These are phyloP conservation scores for Lagenidium giganteum DNA, from an alignment of 352 stramenopile species.

Conservation along the genomic window DNA sequence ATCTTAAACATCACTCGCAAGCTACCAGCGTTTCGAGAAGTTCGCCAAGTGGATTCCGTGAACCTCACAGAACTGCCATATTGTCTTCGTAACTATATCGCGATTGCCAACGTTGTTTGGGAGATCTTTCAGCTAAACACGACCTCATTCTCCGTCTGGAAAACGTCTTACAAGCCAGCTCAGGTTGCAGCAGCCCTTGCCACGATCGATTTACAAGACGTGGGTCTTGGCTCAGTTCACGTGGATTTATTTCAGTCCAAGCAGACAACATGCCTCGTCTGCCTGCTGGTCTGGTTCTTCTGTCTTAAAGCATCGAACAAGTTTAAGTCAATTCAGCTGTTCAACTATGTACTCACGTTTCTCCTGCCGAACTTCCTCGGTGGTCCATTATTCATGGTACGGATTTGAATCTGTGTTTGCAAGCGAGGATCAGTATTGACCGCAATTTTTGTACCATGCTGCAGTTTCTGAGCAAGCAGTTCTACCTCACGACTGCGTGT, in stretches of 20 bases:
- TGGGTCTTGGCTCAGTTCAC: slow-evolving; percentile 17
- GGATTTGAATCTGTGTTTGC: too few relatives aligned
- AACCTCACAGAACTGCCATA: slow-evolving; percentile 27
- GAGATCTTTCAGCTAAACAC: slow-evolving; percentile 33
- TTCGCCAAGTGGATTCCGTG: slow-evolving; percentile 23
- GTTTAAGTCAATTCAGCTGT: slow-evolving; percentile 27
- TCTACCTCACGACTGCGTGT: slow-evolving; percentile 23
- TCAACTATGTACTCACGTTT: slow-evolving; percentile 35
- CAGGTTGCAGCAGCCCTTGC: slow-evolving; percentile 21
- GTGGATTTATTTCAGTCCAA: slow-evolving; percentile 21
- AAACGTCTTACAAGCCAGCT: slow-evolving; percentile 24
- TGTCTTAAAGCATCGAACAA: slow-evolving; percentile 39
- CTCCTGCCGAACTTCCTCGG: slow-evolving; percentile 23
- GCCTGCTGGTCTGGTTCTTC: slow-evolving; percentile 25
- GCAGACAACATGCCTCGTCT: slow-evolving; percentile 17
- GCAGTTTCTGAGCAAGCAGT: slow-evolving; percentile 31
- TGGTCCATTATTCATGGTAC: slow-evolving; percentile 27
- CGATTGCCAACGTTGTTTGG: slow-evolving; percentile 27
- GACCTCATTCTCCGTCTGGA: slow-evolving; percentile 31
- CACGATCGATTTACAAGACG: slow-evolving; percentile 24
- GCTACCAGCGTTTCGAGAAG: slow-evolving; percentile 27
- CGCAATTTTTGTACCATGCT: neutral
- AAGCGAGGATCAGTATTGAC: too few relatives aligned
- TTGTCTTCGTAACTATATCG: slow-evolving; percentile 33
- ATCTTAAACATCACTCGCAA: slow-evolving; percentile 21